These are phyloP conservation scores for Backusella psychrophila DNA, from an alignment of 192 early-diverging fungal species.

Conservation along the genomic window DNA sequence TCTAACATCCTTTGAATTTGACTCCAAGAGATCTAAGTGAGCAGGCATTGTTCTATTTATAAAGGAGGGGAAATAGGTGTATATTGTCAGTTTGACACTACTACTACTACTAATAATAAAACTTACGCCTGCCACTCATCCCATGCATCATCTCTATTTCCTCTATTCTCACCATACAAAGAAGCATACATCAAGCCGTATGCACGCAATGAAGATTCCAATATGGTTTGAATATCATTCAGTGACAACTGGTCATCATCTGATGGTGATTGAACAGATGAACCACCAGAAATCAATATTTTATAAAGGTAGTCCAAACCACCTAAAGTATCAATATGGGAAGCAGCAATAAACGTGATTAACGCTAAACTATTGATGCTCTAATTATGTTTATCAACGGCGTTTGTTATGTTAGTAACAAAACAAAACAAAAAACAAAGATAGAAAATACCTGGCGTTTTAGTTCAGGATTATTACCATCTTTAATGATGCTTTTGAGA, in stretches of 20 bases:
- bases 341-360: conserved; percentile 7
- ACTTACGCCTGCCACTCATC: conserved; percentile 11
- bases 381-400: background rate
- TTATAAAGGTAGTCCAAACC: background rate
- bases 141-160: background rate
- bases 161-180: conserved; percentile 9
- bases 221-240: background rate
- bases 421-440: background rate
- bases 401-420: background rate
- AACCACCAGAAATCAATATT: background rate
- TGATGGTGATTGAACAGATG: background rate
- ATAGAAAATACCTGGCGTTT: conserved; percentile 1
- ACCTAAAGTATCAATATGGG: background rate
- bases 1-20: background rate
- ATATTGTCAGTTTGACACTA: too few relatives aligned
- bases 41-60: background rate
- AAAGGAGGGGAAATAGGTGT: background rate
- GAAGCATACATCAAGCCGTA: conserved; percentile 8
- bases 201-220: background rate
- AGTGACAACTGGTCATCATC: background rate
- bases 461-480: background rate
- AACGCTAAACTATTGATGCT: conserved; percentile 4
- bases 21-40: conserved; percentile 1
- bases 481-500: background rate
- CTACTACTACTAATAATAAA: too few relatives aligned